Percentiles rank a stretch among this genome's conserved stretches.
Conservation (phyloP, 2,329 filamentous ascomycete species). For the Ceratocystis cacaofunesta region DNA sequence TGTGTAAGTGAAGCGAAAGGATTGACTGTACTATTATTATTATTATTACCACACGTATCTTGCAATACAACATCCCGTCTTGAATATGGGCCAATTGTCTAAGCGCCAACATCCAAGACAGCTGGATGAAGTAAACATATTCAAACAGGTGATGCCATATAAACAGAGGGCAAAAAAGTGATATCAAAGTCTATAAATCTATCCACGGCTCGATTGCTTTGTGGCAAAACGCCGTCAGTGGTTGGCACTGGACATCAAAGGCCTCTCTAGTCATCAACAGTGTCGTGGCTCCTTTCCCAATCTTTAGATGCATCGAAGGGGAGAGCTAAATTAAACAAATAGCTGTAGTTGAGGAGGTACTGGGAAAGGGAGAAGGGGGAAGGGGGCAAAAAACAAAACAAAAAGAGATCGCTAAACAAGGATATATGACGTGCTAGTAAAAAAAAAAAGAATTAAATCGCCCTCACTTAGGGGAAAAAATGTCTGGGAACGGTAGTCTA, state of each 20-base stretch:
- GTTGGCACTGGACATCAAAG: neutral
- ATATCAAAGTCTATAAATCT: slow-evolving; percentile 6
- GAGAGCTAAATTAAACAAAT: neutral
- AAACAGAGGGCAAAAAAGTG: neutral
- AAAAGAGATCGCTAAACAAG: neutral
- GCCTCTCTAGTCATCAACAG: neutral
- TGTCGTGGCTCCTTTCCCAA: slow-evolving; percentile 6
- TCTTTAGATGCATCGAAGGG: neutral
- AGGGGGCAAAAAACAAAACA: neutral
- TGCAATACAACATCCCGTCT: slow-evolving; percentile 9
- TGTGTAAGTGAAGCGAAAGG: slow-evolving; percentile 1
- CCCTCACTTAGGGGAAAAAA: neutral
- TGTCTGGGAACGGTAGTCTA: neutral
- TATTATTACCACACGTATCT: slow-evolving; percentile 13
- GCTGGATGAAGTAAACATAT: neutral
- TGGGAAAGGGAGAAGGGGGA: too few relatives aligned
- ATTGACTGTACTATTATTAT: slow-evolving; percentile 14
- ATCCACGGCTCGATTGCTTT: neutral
- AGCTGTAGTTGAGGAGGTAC: neutral
- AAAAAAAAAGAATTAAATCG: slow-evolving; percentile 5
- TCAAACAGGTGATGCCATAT: neutral
- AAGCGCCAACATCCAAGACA: neutral
- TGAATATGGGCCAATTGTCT: neutral
- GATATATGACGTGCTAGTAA: slow-evolving; percentile 4
- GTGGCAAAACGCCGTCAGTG: neutral